phyloP scores from a whole-genome alignment of 2,329 filamentous ascomycete genomes.

The Colletotrichum costaricense region DNA sequence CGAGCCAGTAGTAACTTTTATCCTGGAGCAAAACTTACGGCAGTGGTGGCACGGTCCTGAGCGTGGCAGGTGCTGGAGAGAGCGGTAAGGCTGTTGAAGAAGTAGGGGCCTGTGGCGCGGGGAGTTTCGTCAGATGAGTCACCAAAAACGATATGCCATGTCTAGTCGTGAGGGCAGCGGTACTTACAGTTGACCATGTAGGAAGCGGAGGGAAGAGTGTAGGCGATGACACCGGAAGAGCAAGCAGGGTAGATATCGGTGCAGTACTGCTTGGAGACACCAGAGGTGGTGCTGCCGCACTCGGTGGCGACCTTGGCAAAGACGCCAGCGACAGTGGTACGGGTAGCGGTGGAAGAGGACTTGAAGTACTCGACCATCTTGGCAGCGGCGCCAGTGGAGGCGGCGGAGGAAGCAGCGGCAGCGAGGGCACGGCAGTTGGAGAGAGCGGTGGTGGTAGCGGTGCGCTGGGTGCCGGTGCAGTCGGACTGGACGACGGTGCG shows the following conservation, averaged over 20 bases:
- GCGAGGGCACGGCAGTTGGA: conserved; percentile 66
- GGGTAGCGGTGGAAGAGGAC: conserved; percentile 56
- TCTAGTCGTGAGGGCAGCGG: not conserved
- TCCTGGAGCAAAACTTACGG: conserved; percentile 46
- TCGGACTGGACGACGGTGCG: conserved; percentile 64
- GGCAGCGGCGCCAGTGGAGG: conserved; percentile 57
- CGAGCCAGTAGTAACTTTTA: no score
- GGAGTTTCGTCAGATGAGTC: not conserved
- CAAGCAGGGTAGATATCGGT: conserved; percentile 66
- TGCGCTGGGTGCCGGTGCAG: conserved; percentile 61
- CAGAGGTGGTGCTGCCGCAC: conserved; percentile 61
- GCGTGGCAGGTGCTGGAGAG: conserved; percentile 65
- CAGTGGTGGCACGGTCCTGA: conserved; percentile 74
- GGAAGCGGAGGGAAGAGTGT: conserved; percentile 57
- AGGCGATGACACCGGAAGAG: conserved; percentile 39
- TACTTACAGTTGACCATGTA: conserved; percentile 69
- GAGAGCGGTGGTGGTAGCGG: conserved; percentile 61
- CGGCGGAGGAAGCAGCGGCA: conserved; percentile 61
- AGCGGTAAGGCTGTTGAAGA: conserved; percentile 65
- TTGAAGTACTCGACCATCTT: conserved; percentile 75
- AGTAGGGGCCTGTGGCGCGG: conserved; percentile 51
- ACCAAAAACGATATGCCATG: not conserved
- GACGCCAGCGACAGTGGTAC: conserved; percentile 63
- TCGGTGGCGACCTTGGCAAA: conserved; percentile 63
- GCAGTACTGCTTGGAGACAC: conserved; percentile 68